These are phyloP conservation scores for Phaffia rhodozyma DNA, from an alignment of 1,284 basidiomycete genomes.

Conservation along the genomic window DNA sequence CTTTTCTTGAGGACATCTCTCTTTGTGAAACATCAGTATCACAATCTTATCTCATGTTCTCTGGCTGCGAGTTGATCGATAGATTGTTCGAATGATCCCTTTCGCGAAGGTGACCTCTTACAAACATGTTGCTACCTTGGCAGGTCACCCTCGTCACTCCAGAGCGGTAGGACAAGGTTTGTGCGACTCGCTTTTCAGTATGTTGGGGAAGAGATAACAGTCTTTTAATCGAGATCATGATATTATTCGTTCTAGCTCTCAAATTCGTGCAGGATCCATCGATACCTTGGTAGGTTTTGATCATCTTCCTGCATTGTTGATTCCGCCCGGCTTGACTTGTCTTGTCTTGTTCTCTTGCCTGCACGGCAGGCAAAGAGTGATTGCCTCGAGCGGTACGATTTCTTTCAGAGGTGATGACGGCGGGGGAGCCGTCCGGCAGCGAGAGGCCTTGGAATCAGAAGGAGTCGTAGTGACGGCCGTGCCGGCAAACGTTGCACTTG, in stretches of 20 bases:
- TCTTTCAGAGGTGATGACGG: constrained; percentile 69
- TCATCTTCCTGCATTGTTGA: constrained; percentile 55
- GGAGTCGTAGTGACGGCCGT: constrained; percentile 50
- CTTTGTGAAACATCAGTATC: background rate
- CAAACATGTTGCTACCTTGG: background rate
- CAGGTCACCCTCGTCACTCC: constrained; percentile 39
- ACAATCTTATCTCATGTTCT: background rate
- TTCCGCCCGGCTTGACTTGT: constrained; percentile 33
- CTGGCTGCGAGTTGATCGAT: background rate
- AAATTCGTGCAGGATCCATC: constrained; percentile 52
- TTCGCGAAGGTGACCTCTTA: constrained; percentile 6
- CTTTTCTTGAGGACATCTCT: background rate
- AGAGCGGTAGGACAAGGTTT: constrained; percentile 74
- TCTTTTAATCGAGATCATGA: background rate
- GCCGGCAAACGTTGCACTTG: constrained; percentile 32
- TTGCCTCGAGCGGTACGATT: constrained; percentile 40
- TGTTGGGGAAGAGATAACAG: no score
- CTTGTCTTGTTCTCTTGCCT: background rate
- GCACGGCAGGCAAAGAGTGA: constrained; percentile 27
- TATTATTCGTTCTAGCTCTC: constrained; percentile 41
- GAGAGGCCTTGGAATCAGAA: constrained; percentile 53
- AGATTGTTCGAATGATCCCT: constrained; percentile 14
- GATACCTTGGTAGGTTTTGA: constrained; percentile 53
- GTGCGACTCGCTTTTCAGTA: constrained; percentile 16
- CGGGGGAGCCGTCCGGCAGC: constrained; percentile 52